These are phyloP conservation scores for Sextonia rubra DNA, from an alignment of 164 flowering plant genomes.

Conservation along the genomic window DNA sequence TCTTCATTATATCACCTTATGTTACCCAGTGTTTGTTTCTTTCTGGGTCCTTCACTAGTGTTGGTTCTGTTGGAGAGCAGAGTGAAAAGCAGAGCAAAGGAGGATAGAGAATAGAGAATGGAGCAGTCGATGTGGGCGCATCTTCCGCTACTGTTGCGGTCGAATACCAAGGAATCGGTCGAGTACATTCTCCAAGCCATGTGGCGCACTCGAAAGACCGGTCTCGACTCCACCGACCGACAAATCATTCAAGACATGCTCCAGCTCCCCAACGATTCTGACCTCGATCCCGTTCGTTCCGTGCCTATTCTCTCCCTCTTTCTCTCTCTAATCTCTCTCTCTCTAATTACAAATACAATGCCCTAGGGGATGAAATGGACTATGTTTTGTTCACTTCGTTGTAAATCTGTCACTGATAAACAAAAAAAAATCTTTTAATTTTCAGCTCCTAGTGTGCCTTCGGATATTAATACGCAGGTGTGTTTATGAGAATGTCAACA, in stretches of 20 bases:
- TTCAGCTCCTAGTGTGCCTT: conserved; percentile 76
- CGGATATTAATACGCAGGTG: conserved; percentile 63
- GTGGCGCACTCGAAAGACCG: conserved; percentile 69
- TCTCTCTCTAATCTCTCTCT: neutral
- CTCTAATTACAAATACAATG: no score
- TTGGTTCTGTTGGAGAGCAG: no score
- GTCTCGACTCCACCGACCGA: conserved; percentile 66
- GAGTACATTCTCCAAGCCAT: conserved; percentile 66
- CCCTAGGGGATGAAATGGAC: no score
- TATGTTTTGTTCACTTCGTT: no score
- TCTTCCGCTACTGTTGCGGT: conserved; percentile 58
- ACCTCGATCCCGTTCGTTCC: conserved; percentile 59
- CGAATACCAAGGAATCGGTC: conserved; percentile 62
- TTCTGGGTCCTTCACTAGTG: no score
- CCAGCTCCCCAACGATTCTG: conserved; percentile 47
- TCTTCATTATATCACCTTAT: no score
- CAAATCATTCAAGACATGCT: conserved; percentile 46
- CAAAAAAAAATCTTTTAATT: neutral
- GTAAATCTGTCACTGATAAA: neutral
- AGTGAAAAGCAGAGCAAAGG: neutral
- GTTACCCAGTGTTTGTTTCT: no score
- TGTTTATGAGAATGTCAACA: conserved; percentile 51
- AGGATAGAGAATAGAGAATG: conserved; percentile 15
- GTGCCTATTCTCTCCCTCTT: neutral
- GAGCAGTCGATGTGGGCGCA: conserved; percentile 59